Evolutionary conservation across 345 rosid species (phyloP).

Genomic region (Bruguiera parviflora): DNA sequence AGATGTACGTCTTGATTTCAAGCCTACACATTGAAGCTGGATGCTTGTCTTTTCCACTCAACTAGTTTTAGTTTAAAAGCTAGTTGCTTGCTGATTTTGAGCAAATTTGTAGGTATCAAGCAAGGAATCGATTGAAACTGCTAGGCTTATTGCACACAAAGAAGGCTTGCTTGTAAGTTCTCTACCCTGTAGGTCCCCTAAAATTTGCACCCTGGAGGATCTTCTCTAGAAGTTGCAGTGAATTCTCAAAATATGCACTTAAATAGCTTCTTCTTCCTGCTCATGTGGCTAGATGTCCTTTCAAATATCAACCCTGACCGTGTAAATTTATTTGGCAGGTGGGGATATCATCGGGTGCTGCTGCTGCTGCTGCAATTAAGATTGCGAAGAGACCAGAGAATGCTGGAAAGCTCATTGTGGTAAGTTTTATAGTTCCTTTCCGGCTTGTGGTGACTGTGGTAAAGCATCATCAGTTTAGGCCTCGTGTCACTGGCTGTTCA

Average conservation of each 20-base stretch:
- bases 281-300: background rate
- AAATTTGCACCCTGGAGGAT: background rate
- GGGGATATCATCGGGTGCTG: conserved; percentile 69
- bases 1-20: no score
- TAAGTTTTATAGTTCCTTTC: conserved; percentile 24
- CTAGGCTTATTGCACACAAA: conserved; percentile 41
- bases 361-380: conserved; percentile 59
- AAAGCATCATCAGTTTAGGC: no score
- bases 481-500: no score
- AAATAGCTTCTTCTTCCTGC: background rate
- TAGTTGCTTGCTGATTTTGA: background rate
- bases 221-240: background rate
- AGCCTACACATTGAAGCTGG: no score
- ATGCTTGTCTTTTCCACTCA: no score
- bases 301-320: background rate
- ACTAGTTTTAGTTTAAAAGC: no score
- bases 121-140: conserved; percentile 46
- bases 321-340: conserved; percentile 30
- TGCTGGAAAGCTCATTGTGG: conserved; percentile 60
- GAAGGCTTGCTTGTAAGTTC: conserved; percentile 53
- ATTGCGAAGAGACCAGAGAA: conserved; percentile 57
- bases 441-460: background rate
- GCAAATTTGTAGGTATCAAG: conserved; percentile 37
- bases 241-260: background rate
- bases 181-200: background rate